These are phyloP conservation scores for Chaetomium tenue DNA, from an alignment of 495 filamentous ascomycete genomes.

Conservation along the genomic window DNA sequence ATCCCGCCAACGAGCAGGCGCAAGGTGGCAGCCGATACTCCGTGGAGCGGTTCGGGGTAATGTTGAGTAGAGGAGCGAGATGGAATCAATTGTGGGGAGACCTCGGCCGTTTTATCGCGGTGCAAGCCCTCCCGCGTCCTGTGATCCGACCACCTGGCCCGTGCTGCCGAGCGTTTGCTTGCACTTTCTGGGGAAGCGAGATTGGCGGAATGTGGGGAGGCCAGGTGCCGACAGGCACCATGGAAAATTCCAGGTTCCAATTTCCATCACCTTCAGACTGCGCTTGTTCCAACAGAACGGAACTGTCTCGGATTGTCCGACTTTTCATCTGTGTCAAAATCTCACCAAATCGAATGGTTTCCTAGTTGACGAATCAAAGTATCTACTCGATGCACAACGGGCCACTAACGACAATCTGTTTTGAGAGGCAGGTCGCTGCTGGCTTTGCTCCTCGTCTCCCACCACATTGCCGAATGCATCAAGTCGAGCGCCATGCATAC, in stretches of 20 bases:
- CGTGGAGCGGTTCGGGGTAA: conserved; percentile 42
- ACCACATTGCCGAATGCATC: no score
- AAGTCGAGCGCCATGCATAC: no score
- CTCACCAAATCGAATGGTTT: background rate
- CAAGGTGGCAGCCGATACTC: conserved; percentile 2
- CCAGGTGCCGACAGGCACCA: conserved; percentile 6
- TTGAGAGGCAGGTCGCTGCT: no score
- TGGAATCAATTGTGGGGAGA: conserved; percentile 20
- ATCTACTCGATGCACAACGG: no score
- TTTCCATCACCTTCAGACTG: background rate
- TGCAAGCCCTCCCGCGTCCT: conserved; percentile 6
- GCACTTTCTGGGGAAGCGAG: background rate
- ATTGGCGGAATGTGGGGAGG: conserved; percentile 10
- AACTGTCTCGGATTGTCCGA: no score
- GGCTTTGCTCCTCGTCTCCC: no score
- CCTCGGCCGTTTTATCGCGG: conserved; percentile 28
- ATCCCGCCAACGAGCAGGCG: background rate
- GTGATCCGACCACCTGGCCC: conserved; percentile 9
- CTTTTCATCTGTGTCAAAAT: no score
- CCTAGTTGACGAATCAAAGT: no score
- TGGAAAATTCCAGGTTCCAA: background rate
- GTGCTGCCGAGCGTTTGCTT: background rate
- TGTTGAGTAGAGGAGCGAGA: conserved; percentile 44
- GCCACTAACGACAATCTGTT: no score
- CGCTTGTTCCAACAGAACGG: no score